Base-by-base conservation (phyloP, 257 asterid species). In the Coffea eugenioides region DNA sequence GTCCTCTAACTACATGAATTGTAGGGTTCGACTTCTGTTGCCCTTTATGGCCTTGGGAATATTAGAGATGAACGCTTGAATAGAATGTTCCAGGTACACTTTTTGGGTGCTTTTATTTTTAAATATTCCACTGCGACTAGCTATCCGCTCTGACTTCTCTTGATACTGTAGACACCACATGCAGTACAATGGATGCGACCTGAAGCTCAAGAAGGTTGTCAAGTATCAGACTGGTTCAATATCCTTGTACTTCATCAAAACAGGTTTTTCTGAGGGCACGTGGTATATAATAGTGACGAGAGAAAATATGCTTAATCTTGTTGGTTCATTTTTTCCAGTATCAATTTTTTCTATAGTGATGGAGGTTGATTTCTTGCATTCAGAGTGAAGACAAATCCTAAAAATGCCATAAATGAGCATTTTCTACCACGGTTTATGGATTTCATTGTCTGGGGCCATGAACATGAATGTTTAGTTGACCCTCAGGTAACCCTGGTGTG, bases 101-200 rank as follows among this genome's bases (percentile, higher is more conserved):
- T 72, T 81, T 41, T 66, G 68, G 73, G 57, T 21, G 41, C 52
- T 43, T 75, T 25, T 78, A 18, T 36, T 68, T 73, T 43, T 67
- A n/a, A 34, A 21, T n/a, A n/a, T 56, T 52, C 10, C 43, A 18
- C 45, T 65, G 34, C 41, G 71, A 41, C 51, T 51, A 52, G 70
- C 18, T 52, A 27, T 49, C 23, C 77, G 77, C 41, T 64, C 84
- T 67, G 41, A 72, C 54, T 80, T 80, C 51, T 66, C 76, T 86
- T 77, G 79, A 80, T 71, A 79, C 76, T 80, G 80, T 83, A 95
- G 99, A 95, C 99, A 23, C 99, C 98, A 16, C 99, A 95, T 85
- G 98, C 99, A 61, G 97, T 95, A 84, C 99, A 95, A 74, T 95
- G 99, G 99, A 95, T 93, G 98, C 88, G 99, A 83, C 99, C 99